Evolutionary conservation across 331 rosid genomes (phyloP), one percentile per base, ranked within the genome.

Genomic region (Arachis monticola): DNA sequence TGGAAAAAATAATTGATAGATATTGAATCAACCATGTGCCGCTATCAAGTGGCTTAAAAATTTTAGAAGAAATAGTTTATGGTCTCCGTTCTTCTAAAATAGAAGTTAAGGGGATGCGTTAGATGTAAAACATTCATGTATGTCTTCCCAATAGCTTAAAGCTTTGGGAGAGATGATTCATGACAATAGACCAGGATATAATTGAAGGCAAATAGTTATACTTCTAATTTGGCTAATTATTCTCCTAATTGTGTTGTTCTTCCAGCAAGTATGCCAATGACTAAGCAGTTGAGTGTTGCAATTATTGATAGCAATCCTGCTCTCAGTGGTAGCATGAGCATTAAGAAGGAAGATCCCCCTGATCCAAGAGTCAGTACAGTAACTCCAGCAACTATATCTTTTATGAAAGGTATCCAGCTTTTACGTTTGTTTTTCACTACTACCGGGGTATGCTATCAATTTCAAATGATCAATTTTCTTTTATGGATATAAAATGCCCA

Each of bases 321-420:
- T 56, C 73, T 94, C 3, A 81, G 75, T 14, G 72, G 86, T 72
- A 67, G 82, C 73, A 48, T 81, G 60, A 13, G 73, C 78, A 74
- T 88, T 77, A 90, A 88, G 72, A 92, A 88, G 75, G 96, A 90
- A 46, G 93, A 83, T 35, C 88, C 91, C 55, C 97, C 99, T 4
- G 97, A 90, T 87, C 84, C 99, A 77, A 90, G 99, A 81, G 99
- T 90, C 85, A 94, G 97, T 83, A 88, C 97, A 59, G 90, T 94
- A 38, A 92, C 99, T 64, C 96, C 99, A 27, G 88, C 96, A 61
- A 82, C 90, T 74, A 94, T 94, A 72, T 90, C 97, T 30, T 83
- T 81, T 77, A 89, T 94, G 84, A 82, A 58, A 94, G 99, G 99
- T 94, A 88, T 77, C 40, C 11, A 22, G 40, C 42, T 68, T 30